These are phyloP conservation scores for Climacium dendroides DNA, from an alignment of 225 moss, liverwort and hornwort species.

Conservation along the genomic window DNA sequence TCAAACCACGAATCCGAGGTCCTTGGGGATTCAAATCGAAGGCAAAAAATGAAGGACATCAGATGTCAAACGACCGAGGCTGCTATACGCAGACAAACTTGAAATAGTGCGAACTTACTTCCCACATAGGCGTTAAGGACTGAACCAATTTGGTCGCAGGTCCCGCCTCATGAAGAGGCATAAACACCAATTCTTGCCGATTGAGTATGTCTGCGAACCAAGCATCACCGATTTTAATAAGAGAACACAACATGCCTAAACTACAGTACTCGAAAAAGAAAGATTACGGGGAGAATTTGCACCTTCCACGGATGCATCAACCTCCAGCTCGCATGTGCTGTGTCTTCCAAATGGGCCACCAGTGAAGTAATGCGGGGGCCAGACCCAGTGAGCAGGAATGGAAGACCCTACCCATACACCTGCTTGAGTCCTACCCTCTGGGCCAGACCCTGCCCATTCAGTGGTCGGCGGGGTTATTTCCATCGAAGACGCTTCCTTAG, in stretches of 20 bases:
- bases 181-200: slow-evolving; percentile 65
- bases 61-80: neutral
- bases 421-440: slow-evolving; percentile 23
- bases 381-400: slow-evolving; percentile 75
- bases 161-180: slow-evolving; percentile 73
- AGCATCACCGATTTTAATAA: neutral
- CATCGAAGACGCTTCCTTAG: slow-evolving; percentile 6
- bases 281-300: neutral
- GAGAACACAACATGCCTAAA: neutral
- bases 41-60: neutral
- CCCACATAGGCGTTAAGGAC: slow-evolving; percentile 92
- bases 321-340: slow-evolving; percentile 92
- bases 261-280: neutral
- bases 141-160: slow-evolving; percentile 84
- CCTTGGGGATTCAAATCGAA: neutral
- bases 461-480: slow-evolving; percentile 17
- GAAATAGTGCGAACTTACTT: slow-evolving; percentile 34
- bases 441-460: slow-evolving; percentile 11
- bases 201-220: slow-evolving; percentile 71
- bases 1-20: neutral
- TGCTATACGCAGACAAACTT: neutral
- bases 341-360: slow-evolving; percentile 59
- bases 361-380: slow-evolving; percentile 47
- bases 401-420: slow-evolving; percentile 53
- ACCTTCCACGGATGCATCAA: slow-evolving; percentile 87